These are phyloP conservation scores for Ichthyophthirius multifiliis DNA, from an alignment of 169 alveolate species.

Conservation along the genomic window DNA sequence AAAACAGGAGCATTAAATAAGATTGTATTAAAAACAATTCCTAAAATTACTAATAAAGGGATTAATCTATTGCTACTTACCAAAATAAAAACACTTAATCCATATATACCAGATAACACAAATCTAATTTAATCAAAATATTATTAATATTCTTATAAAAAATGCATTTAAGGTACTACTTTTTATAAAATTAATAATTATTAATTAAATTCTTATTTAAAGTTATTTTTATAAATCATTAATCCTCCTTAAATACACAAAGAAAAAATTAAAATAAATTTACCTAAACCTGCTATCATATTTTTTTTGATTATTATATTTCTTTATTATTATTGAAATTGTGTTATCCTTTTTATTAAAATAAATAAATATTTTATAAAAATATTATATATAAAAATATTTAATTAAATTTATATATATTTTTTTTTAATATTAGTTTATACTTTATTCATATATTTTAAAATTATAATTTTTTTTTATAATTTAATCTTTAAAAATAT, in stretches of 20 bases:
- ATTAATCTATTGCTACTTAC: background rate
- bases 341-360: too few relatives aligned
- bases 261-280: conserved; percentile 1
- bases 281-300: conserved; percentile 3
- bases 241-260: background rate
- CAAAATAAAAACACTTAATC: background rate
- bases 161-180: background rate
- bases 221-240: background rate
- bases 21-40: background rate
- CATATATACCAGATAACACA: background rate
- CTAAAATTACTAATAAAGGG: background rate
- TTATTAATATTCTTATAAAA: background rate
- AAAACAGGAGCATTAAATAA: background rate
- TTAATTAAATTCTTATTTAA: background rate
- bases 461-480: too few relatives aligned
- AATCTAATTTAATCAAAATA: conserved; percentile 1
- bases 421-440: too few relatives aligned
- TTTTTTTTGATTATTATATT: background rate
- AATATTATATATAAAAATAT: too few relatives aligned
- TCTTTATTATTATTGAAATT: background rate
- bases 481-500: too few relatives aligned
- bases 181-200: background rate
- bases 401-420: too few relatives aligned
- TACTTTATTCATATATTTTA: too few relatives aligned
- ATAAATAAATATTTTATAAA: too few relatives aligned